Evolutionary conservation across 257 asterid genomes (phyloP).

Genomic region (Solanum gandarillasii): DNA sequence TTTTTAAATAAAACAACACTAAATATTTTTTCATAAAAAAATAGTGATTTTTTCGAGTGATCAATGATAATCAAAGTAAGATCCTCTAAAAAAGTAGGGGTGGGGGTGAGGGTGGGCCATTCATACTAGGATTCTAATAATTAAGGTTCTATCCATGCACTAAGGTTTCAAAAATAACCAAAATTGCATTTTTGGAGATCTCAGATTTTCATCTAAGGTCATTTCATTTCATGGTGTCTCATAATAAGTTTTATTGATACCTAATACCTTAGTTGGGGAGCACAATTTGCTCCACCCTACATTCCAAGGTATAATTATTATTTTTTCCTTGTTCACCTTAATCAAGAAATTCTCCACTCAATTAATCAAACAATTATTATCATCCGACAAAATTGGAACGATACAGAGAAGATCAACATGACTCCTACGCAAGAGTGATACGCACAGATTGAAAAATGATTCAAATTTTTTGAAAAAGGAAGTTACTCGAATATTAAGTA

Average conservation of each 20-base stretch:
- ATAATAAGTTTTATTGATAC: neutral
- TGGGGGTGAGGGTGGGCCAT: neutral
- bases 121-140: neutral
- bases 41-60: neutral
- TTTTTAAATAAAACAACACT: no score
- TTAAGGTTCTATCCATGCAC: neutral
- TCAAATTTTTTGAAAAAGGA: no score
- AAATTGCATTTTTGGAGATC: neutral
- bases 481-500: accelerated
- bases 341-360: neutral
- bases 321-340: neutral
- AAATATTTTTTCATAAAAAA: no score
- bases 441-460: no score
- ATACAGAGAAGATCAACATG: no score
- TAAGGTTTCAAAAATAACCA: neutral
- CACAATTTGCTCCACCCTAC: neutral
- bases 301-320: neutral
- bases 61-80: neutral
- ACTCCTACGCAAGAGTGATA: no score
- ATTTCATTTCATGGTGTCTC: neutral
- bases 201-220: neutral
- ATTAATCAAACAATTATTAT: neutral
- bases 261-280: neutral
- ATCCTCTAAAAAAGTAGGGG: neutral
- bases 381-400: no score